A percentile compares a stretch with the other conserved stretches of the same genome.
Evolutionary conservation across 129 eudicot genomes (phyloP).

Genomic region (Artemisia argyi): DNA sequence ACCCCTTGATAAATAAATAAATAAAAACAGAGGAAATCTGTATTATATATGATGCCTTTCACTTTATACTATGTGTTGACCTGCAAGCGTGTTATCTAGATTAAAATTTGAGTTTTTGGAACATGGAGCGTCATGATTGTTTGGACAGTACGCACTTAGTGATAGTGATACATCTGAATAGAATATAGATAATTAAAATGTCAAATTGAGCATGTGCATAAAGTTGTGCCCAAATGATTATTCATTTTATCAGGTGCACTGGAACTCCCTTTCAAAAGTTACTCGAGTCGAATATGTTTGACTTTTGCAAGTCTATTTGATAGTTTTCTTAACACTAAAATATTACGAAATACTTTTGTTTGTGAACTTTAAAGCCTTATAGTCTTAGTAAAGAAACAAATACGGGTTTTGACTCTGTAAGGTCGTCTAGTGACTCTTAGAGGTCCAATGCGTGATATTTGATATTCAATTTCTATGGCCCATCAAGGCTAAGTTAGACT

Average conservation of each 20-base stretch:
- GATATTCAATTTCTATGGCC: not conserved
- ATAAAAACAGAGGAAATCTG: too few species aligned
- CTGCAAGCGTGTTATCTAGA: not conserved
- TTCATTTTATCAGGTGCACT: not conserved
- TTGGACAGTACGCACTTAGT: conserved; percentile 15
- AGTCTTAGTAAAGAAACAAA: not conserved
- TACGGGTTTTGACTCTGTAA: conserved; percentile 1
- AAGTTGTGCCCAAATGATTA: conserved; percentile 23
- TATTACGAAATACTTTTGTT: conserved; percentile 6
- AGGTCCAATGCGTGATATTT: conserved; percentile 12
- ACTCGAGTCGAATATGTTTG: not conserved
- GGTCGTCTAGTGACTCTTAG: not conserved
- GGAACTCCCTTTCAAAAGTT: conserved; percentile 18
- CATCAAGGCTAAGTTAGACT: not conserved
- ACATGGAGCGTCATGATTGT: conserved; percentile 26
- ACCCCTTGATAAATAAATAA: too few species aligned
- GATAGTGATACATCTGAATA: not conserved
- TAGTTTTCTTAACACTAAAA: conserved; percentile 5
- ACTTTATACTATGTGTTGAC: conserved; percentile 10
- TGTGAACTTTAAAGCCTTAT: not conserved
- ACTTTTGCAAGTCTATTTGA: conserved; percentile 13
- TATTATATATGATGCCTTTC: not conserved
- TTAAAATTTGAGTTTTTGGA: not conserved
- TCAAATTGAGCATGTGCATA: conserved; percentile 32
- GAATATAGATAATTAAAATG: conserved; percentile 18